Evolutionary conservation across 306 rosid species (phyloP).

Genomic region (Trifolium pratense): DNA sequence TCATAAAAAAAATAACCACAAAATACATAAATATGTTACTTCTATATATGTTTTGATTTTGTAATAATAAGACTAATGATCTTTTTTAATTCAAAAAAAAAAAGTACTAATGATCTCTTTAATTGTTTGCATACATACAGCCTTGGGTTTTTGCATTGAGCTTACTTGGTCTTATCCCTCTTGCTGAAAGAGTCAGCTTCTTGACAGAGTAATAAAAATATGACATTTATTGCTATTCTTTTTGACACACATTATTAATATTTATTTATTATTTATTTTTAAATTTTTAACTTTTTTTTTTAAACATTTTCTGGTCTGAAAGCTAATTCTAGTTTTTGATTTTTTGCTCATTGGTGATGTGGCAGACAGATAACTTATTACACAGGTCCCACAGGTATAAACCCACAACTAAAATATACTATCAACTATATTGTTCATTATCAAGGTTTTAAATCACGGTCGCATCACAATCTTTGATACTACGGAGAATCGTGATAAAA

Average conservation of each 20-base stretch:
- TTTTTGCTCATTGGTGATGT: not conserved
- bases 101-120: not conserved
- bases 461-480: not conserved
- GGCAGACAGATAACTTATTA: slow-evolving; percentile 77
- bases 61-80: not conserved
- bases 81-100: not conserved
- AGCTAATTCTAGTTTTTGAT: slow-evolving; percentile 14
- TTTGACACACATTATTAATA: not conserved
- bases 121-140: slow-evolving; percentile 46
- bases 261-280: not conserved
- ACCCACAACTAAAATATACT: not conserved
- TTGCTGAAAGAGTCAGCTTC: slow-evolving; percentile 92
- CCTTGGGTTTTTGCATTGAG: slow-evolving; percentile 86
- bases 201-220: slow-evolving; percentile 76
- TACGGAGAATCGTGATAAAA: not conserved
- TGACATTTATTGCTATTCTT: not conserved
- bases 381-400: slow-evolving; percentile 90
- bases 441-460: not conserved
- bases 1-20: no score
- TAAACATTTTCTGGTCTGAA: not conserved
- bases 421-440: not conserved
- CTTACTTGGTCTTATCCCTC: slow-evolving; percentile 76
- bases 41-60: not conserved
- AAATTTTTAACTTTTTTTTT: not conserved
- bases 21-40: not conserved